A percentile compares a stretch with the other conserved stretches of the same genome.
These are phyloP conservation scores for Pulveroboletus ravenelii DNA, from an alignment of 768 basidiomycete genomes.

Conservation along the genomic window DNA sequence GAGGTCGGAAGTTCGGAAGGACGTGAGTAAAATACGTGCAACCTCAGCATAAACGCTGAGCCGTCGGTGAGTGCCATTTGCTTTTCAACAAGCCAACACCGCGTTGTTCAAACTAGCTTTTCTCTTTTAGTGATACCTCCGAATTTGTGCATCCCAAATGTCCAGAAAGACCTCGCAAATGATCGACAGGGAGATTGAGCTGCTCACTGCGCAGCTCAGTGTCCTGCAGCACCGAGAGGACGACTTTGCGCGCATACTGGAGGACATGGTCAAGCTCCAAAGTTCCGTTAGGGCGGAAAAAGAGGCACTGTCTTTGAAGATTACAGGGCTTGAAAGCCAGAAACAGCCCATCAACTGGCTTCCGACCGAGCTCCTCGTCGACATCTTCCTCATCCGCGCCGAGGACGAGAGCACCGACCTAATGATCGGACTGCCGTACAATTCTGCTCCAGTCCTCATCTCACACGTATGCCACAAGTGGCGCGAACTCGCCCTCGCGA, in stretches of 20 bases:
- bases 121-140: neutral
- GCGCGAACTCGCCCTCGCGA: conserved; percentile 41
- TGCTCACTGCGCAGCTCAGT: conserved; percentile 36
- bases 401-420: conserved; percentile 25
- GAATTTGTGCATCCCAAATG: conserved; percentile 11
- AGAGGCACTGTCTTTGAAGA: conserved; percentile 26
- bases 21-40: too few relatives aligned
- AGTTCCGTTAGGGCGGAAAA: conserved; percentile 34
- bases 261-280: conserved; percentile 37
- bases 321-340: conserved; percentile 35
- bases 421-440: conserved; percentile 22
- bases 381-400: conserved; percentile 37
- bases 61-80: too few relatives aligned
- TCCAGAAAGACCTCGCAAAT: conserved; percentile 14
- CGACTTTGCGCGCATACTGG: conserved; percentile 38
- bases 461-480: conserved; percentile 50
- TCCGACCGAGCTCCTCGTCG: conserved; percentile 43
- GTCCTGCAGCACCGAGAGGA: conserved; percentile 35
- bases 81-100: neutral
- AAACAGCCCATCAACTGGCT: conserved; percentile 48
- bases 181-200: conserved; percentile 36
- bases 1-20: too few relatives aligned
- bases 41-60: too few relatives aligned
- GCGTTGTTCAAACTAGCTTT: neutral
- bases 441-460: conserved; percentile 35